Conservation (phyloP, 352 stramenopile species). For the Pythium aphanidermatum region DNA sequence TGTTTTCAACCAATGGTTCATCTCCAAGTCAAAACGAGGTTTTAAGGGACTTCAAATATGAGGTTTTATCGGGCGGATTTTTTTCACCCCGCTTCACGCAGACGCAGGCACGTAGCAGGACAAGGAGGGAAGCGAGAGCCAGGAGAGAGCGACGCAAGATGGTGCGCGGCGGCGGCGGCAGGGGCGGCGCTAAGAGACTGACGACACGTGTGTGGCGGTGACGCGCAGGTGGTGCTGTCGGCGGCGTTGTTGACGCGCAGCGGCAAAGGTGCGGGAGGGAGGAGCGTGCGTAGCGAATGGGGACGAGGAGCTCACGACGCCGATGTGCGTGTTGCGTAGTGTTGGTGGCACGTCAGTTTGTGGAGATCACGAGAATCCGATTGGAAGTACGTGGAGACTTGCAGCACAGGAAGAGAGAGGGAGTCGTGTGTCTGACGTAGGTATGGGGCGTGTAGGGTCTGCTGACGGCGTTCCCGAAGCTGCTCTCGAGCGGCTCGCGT, state of each 20-base stretch:
- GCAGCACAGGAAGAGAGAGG: too few species aligned
- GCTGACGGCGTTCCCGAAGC: constrained; percentile 98
- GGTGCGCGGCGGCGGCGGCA: neutral
- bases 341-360: constrained; percentile 97
- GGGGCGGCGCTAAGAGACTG: neutral
- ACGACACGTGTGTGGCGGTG: neutral
- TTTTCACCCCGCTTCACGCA: constrained; percentile 25
- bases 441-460: too few species aligned
- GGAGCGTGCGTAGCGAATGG: neutral
- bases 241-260: constrained; percentile 92
- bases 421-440: too few species aligned
- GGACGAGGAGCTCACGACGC: neutral
- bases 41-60: neutral
- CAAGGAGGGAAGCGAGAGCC: neutral
- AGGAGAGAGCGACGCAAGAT: neutral
- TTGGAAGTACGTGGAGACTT: constrained; percentile 76
- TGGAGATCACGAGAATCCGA: constrained; percentile 98
- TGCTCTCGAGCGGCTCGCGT: constrained; percentile 89
- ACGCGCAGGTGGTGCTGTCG: constrained; percentile 92
- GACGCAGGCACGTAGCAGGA: constrained; percentile 21
- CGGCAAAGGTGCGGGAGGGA: constrained; percentile 83
- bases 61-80: too few species aligned
- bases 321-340: constrained; percentile 29
- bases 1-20: too few species aligned
- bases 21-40: constrained; percentile 19